Conservation (phyloP, 1,139 yeast species). For the Sugiyamaella sp. region DNA sequence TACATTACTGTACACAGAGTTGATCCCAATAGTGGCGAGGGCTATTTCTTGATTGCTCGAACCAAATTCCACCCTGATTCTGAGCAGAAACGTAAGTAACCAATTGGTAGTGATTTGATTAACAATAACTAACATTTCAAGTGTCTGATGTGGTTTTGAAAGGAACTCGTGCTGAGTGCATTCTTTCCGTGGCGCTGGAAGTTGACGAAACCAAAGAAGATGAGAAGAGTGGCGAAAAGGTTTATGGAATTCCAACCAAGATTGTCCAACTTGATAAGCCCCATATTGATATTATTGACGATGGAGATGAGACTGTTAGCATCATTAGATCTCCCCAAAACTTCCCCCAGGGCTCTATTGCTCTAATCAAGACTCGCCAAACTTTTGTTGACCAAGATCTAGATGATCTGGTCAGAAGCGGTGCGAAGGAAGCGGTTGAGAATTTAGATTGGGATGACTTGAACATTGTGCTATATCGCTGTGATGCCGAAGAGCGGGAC, state of each 20-base stretch:
- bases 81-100: slow-evolving; percentile 38
- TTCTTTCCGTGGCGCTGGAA: slow-evolving; percentile 61
- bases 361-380: slow-evolving; percentile 70
- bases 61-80: slow-evolving; percentile 60
- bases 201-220: slow-evolving; percentile 52
- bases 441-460: slow-evolving; percentile 67
- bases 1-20: slow-evolving; percentile 88
- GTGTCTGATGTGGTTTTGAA: slow-evolving; percentile 63
- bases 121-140: slow-evolving; percentile 48
- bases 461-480: slow-evolving; percentile 72
- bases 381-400: slow-evolving; percentile 60
- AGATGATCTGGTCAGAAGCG: slow-evolving; percentile 66
- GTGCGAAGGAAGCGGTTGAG: slow-evolving; percentile 73
- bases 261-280: slow-evolving; percentile 59
- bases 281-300: slow-evolving; percentile 48
- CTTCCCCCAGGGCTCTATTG: slow-evolving; percentile 90
- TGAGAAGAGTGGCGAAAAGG: slow-evolving; percentile 44
- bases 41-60: slow-evolving; percentile 87
- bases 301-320: slow-evolving; percentile 46
- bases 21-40: slow-evolving; percentile 81
- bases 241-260: slow-evolving; percentile 67
- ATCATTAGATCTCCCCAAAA: slow-evolving; percentile 56
- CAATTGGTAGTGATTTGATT: neutral
- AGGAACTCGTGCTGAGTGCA: slow-evolving; percentile 65
- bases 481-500: slow-evolving; percentile 89